These are phyloP conservation scores for Tubosaeta sp. DNA, from an alignment of 768 basidiomycete species.

Conservation along the genomic window DNA sequence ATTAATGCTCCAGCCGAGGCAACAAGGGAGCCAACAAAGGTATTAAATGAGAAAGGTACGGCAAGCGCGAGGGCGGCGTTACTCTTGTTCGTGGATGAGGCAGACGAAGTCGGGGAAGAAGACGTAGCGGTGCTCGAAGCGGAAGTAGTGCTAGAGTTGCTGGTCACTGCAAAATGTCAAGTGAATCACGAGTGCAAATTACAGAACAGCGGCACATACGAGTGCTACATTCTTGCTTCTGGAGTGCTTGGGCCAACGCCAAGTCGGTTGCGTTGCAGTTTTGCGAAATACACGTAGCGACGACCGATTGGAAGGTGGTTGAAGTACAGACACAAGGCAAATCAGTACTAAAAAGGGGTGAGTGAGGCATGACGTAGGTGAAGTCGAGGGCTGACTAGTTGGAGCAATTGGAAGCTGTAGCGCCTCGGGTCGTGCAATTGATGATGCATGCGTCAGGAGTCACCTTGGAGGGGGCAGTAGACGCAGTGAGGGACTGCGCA, in stretches of 20 bases:
- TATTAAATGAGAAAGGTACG: conserved; percentile 14
- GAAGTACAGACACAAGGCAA: conserved; percentile 38
- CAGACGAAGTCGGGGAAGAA: background rate
- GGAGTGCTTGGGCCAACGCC: conserved; percentile 28
- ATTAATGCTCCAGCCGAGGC: conserved; percentile 24
- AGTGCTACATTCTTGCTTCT: conserved; percentile 31
- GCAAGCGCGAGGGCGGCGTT: conserved; percentile 13
- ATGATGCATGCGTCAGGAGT: conserved; percentile 9
- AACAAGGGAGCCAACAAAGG: conserved; percentile 19
- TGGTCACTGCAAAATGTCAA: background rate
- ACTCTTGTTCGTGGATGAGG: conserved; percentile 3
- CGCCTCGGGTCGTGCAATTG: conserved; percentile 2
- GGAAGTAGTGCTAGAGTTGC: background rate
- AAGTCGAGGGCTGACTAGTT: conserved; percentile 11
- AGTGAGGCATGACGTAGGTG: background rate
- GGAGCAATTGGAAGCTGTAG: background rate
- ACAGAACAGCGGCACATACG: conserved; percentile 3
- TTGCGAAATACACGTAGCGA: conserved; percentile 29
- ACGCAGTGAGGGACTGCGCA: conserved; percentile 13
- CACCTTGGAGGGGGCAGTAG: background rate
- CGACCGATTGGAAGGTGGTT: conserved; percentile 33
- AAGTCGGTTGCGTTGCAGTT: conserved; percentile 33
- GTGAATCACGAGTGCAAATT: background rate
- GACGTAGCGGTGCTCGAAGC: background rate
- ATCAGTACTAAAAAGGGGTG: conserved; percentile 31